phyloP scores from a whole-genome alignment of 164 flowering plant species.

The Vitis rupestris region DNA sequence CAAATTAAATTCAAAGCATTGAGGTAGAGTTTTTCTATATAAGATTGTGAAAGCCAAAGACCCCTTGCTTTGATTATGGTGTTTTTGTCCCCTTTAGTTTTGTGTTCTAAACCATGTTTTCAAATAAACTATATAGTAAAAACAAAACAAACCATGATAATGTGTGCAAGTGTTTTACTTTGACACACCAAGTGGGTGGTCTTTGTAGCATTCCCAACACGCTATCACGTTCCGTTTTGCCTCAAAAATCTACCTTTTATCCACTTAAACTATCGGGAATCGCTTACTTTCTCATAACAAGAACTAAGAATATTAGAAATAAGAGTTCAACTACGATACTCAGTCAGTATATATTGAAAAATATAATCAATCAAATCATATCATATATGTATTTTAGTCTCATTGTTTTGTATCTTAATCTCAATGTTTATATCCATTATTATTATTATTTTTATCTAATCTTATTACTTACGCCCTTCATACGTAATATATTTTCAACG shows the following conservation, averaged over 20 bases:
- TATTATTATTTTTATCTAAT: no score
- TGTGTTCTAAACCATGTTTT: not conserved
- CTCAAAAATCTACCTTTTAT: not conserved
- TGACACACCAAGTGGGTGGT: not conserved
- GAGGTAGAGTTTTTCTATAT: not conserved
- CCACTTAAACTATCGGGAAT: not conserved
- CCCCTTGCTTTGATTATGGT: not conserved
- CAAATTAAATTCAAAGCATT: not conserved
- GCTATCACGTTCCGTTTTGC: conserved; percentile 2
- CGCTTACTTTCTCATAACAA: not conserved
- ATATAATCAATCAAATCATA: no score
- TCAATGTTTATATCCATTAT: no score
- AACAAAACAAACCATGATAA: no score
- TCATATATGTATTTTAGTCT: no score
- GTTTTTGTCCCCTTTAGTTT: no score
- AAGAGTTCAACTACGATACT: no score
- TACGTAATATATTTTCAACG: no score
- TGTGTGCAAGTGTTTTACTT: not conserved
- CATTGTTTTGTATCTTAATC: no score
- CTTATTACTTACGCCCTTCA: no score
- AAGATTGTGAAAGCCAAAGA: not conserved
- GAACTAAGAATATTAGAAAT: conserved; percentile 3
- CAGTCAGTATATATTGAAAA: no score
- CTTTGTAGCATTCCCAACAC: conserved; percentile 10
- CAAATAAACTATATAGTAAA: not conserved